phyloP scores from a whole-genome alignment of 2,329 filamentous ascomycete genomes.

The Amesomyces nigricolor region DNA sequence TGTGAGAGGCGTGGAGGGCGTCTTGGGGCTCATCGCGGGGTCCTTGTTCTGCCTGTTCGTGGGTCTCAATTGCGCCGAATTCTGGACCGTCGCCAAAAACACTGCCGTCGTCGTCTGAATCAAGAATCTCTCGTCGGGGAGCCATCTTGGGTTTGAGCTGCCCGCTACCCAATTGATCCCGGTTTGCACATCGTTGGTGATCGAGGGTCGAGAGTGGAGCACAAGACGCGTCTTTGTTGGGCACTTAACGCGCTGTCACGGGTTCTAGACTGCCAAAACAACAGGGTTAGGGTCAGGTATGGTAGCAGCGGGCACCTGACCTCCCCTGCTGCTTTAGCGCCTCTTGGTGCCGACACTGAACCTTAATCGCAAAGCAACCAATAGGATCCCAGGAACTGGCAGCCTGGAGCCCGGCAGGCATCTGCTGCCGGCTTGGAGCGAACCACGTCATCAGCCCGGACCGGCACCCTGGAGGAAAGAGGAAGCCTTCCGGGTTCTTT shows the following conservation, averaged over 20 bases:
- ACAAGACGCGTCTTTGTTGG: neutral
- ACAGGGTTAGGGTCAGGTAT: neutral
- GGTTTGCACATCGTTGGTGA: neutral
- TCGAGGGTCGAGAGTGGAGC: neutral
- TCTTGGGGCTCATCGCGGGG: constrained; percentile 4
- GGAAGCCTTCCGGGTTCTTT: neutral
- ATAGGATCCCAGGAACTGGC: neutral
- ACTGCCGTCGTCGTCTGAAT: constrained; percentile 32
- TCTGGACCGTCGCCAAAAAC: constrained; percentile 18
- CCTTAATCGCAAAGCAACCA: constrained; percentile 11
- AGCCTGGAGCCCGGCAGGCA: constrained; percentile 12
- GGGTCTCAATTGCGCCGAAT: neutral
- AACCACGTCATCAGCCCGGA: constrained; percentile 22
- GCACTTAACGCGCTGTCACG: constrained; percentile 11
- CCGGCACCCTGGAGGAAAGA: neutral
- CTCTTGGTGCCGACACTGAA: neutral
- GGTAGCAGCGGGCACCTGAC: neutral
- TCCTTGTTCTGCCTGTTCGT: neutral
- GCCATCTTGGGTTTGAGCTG: constrained; percentile 21
- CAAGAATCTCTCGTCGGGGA: constrained; percentile 27
- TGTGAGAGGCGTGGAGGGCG: constrained; percentile 3
- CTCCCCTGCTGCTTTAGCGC: neutral
- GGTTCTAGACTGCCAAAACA: neutral
- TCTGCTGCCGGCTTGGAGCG: neutral
- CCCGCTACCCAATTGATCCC: neutral